A percentile compares a stretch with the other conserved stretches of the same genome.
Evolutionary conservation across 768 basidiomycete genomes (phyloP).

Genomic region (Panaeolus cyanescens): DNA sequence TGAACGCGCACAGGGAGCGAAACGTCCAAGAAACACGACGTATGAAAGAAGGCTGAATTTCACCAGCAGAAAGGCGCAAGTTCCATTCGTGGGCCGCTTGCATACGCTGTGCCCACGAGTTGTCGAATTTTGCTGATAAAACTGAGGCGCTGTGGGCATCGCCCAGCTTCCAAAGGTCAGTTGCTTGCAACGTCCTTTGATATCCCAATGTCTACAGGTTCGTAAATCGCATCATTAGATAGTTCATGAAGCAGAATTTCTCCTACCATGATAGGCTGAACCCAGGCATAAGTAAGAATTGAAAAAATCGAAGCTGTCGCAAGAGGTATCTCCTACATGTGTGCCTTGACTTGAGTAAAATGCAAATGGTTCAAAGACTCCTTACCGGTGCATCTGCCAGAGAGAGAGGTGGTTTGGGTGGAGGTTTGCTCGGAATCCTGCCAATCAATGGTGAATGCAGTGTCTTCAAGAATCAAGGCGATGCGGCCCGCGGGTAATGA

Average conservation of each 20-base stretch:
- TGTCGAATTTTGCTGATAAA: conserved; percentile 57
- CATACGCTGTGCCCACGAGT: conserved; percentile 48
- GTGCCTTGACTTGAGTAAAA: not conserved
- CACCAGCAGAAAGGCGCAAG: conserved; percentile 42
- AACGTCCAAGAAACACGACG: conserved; percentile 45
- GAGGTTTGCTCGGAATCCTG: conserved; percentile 63
- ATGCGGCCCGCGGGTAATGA: not conserved
- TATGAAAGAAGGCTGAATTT: conserved; percentile 40
- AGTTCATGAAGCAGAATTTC: no score
- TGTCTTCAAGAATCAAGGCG: not conserved
- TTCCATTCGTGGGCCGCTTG: conserved; percentile 61
- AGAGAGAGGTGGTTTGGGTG: conserved; percentile 54
- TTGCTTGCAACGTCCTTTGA: conserved; percentile 71
- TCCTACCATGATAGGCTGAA: conserved; percentile 56
- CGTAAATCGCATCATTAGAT: no score
- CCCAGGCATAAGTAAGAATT: conserved; percentile 66
- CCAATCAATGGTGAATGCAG: not conserved
- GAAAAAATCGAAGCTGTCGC: conserved; percentile 59
- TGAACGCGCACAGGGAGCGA: conserved; percentile 24
- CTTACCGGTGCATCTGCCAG: conserved; percentile 57
- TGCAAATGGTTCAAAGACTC: not conserved
- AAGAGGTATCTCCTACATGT: conserved; percentile 53
- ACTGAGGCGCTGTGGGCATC: conserved; percentile 45
- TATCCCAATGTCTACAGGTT: conserved; percentile 64
- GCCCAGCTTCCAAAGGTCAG: conserved; percentile 74